Evolutionary conservation across 345 rosid genomes (phyloP), one percentile per base, ranked within the genome.

Genomic region (Salix viminalis): DNA sequence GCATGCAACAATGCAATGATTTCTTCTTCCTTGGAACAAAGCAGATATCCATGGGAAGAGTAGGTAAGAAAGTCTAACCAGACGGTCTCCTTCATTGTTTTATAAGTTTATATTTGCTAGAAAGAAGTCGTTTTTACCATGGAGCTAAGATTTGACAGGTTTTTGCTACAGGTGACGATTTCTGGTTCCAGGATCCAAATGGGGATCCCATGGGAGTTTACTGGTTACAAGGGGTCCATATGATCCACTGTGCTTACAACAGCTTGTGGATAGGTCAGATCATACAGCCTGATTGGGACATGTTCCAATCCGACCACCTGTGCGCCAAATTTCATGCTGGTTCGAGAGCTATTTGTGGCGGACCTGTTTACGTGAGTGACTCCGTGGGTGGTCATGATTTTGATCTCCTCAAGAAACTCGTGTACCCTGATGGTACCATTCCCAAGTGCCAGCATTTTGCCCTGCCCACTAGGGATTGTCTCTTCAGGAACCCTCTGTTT

Each of bases 1-100:
- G 98, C 84, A 92, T 94, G 98, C 95, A 92, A 78, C 98, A 92
- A 23, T 89, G 96, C 89, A 94, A 92, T 58, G 97, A 94, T 81
- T 94, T 92, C 83, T 88, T 91, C 82, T 83, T 89, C 91, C 95
- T 94, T 48, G 98, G 96, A 21, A 92, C 97, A 6, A 83, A 85
- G 70, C 90, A 92, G 85, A 87, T 94, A 73, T 80, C 97, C 26
- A 87, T 92, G 60, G 97, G 97, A 65, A 89, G 98, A 92, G 97
- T 92, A 65, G 95, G 97, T 89, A 37, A 74, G 44, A 34, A 36
- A 67, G 2, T 26, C 26, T 34, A 65, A 30, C 65, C 73, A 64
- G 8, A 12, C 10, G 15, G 6, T 23, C 66, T 16, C 46, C n/a
- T 7, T 32, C 21, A 0, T 54, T 32, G 21, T 19, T 21, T 4